phyloP scores from a whole-genome alignment of 2,329 filamentous ascomycete species.

The Lasiodiplodia citricola region DNA sequence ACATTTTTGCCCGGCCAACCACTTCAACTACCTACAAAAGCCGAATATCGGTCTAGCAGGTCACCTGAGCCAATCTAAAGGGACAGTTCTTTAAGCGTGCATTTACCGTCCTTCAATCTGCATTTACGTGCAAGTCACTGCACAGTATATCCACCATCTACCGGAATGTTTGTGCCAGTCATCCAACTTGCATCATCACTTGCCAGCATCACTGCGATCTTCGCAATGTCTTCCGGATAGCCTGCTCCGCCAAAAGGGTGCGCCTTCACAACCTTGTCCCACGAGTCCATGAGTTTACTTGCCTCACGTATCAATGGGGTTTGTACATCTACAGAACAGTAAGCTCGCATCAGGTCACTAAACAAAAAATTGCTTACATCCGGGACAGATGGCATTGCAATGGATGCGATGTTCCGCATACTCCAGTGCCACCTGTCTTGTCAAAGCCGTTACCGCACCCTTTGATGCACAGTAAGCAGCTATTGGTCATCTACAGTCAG shows the following conservation, averaged over 20 bases:
- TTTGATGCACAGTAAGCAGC: slow-evolving; percentile 56
- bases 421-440: slow-evolving; percentile 56
- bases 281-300: background rate
- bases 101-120: too few relatives aligned
- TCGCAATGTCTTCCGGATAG: slow-evolving; percentile 39
- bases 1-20: too few relatives aligned
- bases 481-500: background rate
- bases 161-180: slow-evolving; percentile 46
- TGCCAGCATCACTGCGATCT: slow-evolving; percentile 52
- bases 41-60: too few relatives aligned
- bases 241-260: slow-evolving; percentile 42
- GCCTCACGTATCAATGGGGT: background rate
- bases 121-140: background rate
- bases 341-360: background rate
- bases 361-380: slow-evolving; percentile 43
- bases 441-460: slow-evolving; percentile 53
- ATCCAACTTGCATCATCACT: slow-evolving; percentile 53
- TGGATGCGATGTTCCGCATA: slow-evolving; percentile 57
- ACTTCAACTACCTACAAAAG: too few relatives aligned
- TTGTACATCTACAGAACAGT: background rate
- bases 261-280: slow-evolving; percentile 26
- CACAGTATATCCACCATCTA: slow-evolving; percentile 49
- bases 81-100: too few relatives aligned
- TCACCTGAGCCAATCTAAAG: too few relatives aligned
- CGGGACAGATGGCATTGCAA: slow-evolving; percentile 61